These are phyloP conservation scores for Beauveria sp. DNA, from an alignment of 2,329 filamentous ascomycete genomes.

Conservation along the genomic window DNA sequence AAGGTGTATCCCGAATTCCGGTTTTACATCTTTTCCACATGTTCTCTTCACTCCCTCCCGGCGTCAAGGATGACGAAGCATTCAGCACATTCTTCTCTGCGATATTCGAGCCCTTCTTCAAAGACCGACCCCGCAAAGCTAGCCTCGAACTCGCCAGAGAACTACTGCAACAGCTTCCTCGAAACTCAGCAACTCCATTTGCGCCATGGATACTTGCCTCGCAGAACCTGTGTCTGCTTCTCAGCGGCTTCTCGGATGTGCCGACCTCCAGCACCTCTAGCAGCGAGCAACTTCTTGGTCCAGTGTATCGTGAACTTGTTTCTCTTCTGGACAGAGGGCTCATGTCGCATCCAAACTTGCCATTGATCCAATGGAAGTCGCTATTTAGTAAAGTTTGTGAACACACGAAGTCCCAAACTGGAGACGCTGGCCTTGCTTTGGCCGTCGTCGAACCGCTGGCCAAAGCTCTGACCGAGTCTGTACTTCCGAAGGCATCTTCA, in stretches of 20 bases:
- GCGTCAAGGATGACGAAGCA: conserved; percentile 38
- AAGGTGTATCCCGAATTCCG: conserved; percentile 47
- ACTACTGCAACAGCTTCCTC: conserved; percentile 41
- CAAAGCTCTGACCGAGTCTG: conserved; percentile 39
- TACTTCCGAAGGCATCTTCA: conserved; percentile 13
- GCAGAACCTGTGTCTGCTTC: conserved; percentile 33
- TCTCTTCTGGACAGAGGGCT: conserved; percentile 60
- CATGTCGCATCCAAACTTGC: conserved; percentile 38
- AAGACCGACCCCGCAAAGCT: conserved; percentile 35
- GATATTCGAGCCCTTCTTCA: conserved; percentile 53
- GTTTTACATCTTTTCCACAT: conserved; percentile 59
- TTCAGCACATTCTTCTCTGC: conserved; percentile 39
- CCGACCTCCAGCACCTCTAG: conserved; percentile 17
- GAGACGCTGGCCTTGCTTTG: conserved; percentile 58
- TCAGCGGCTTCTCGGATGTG: conserved; percentile 26
- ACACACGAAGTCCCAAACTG: conserved; percentile 53
- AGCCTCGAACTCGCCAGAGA: conserved; percentile 42
- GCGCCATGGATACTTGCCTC: conserved; percentile 46
- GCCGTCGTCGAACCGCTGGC: conserved; percentile 65
- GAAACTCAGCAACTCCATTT: conserved; percentile 36
- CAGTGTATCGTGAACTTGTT: conserved; percentile 62
- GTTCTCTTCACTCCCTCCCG: conserved; percentile 43
- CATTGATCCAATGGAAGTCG: conserved; percentile 38
- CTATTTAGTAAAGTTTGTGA: conserved; percentile 51
- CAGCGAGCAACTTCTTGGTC: conserved; percentile 44